Base-by-base conservation (phyloP, 306 rosid species). In the Casuarina cunninghamiana region DNA sequence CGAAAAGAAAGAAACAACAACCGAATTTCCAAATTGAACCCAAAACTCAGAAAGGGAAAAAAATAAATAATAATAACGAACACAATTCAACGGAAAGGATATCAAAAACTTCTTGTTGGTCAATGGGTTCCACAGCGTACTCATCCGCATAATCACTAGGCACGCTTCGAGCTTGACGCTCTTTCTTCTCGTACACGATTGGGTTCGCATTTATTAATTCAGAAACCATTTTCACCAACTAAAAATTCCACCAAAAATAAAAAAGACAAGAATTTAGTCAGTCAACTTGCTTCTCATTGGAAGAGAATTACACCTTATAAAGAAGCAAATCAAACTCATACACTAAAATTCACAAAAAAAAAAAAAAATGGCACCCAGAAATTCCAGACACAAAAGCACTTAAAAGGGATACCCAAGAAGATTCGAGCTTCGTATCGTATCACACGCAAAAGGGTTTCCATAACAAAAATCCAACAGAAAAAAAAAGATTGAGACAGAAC, bases 121-220 rank as follows among this genome's bases (percentile, higher is more conserved):
- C 94, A 53, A 96, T 96, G 45, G 84, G 80, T 85, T 96, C 96
- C 3, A 82, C 85, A 0, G 83, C 84, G 81, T 87, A 80, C 35
- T 90, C 90, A 51, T 81, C 80, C 10, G 73, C 38, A 79, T 16
- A 8, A 58, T 70, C 78, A 49, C 80, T 67, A 3, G 89, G 82
- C 6, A 80, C 60, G 71, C 81, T 73, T 71, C 92, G 97, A 72
- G 80, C 82, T 71, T 89, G 91, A 15, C 94, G 86, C 85, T 91
- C 91, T 80, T 96, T 96, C 94, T 84, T 96, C 79, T 88, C 87
- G 55, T 96, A 96, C 57, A 96, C 68, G 65, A 82, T 65, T 55
- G 98, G 99, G 82, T 93, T 96, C 1, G 91, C 94, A 75, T 96
- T 96, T 77, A 96, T 96, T 75, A 89, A 83, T 57, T 76, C 90